Percentiles rank a stretch among this genome's conserved stretches.
Evolutionary conservation across 306 rosid genomes (phyloP).

Genomic region (Castanopsis chinensis): DNA sequence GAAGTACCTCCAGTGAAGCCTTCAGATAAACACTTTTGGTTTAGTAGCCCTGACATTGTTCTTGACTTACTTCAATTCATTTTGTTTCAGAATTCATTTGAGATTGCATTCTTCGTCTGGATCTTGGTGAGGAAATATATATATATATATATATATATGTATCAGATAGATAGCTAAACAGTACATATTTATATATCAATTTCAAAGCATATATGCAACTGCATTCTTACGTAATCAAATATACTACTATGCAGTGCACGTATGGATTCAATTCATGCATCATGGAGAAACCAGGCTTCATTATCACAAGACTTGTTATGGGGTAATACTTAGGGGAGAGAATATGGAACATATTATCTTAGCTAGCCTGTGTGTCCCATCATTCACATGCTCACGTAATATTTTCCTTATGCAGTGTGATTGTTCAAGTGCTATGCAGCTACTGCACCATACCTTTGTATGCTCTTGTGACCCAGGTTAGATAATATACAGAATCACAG

Average conservation of each 20-base stretch:
- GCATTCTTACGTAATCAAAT: neutral
- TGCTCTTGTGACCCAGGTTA: constrained; percentile 75
- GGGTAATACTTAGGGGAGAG: constrained; percentile 50
- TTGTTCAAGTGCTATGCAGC: constrained; percentile 97
- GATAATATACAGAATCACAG: neutral
- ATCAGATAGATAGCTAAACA: too few relatives aligned
- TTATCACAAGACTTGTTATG: constrained; percentile 72
- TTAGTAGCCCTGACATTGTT: constrained; percentile 49
- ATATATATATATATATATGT: too few relatives aligned
- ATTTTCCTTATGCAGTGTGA: constrained; percentile 40
- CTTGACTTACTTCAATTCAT: constrained; percentile 81
- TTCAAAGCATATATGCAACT: neutral
- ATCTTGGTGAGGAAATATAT: constrained; percentile 51
- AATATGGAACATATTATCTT: constrained; percentile 1
- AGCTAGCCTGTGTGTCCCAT: constrained; percentile 8
- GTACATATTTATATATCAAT: too few relatives aligned
- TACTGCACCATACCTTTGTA: constrained; percentile 84
- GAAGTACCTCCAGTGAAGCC: constrained; percentile 48
- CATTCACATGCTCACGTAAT: constrained; percentile 18
- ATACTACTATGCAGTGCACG: constrained; percentile 48
- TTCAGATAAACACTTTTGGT: constrained; percentile 82
- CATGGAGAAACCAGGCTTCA: constrained; percentile 63
- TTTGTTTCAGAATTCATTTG: constrained; percentile 87
- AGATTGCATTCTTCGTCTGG: constrained; percentile 96
- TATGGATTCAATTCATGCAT: constrained; percentile 86